Conservation (phyloP, 352 stramenopile genomes). For the Elongisporangium prolatum region DNA sequence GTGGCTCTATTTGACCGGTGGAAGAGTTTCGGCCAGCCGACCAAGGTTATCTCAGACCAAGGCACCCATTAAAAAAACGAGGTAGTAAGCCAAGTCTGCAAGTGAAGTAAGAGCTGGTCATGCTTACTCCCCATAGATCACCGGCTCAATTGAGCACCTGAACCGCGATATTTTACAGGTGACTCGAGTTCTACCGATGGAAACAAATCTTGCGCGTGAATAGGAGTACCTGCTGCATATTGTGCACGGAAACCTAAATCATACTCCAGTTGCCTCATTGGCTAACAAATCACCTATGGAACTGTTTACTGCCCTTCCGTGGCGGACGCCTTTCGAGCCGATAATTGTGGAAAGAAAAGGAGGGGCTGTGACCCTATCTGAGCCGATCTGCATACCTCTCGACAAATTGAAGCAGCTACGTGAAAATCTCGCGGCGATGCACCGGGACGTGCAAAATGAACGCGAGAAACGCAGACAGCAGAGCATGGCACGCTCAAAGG, state of each 20-base stretch:
- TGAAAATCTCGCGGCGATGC: conserved; percentile 3
- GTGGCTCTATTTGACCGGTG: conserved; percentile 10
- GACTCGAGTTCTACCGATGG: conserved; percentile 6
- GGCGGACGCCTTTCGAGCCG: not conserved
- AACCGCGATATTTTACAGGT: conserved; percentile 18
- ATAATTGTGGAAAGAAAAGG: conserved; percentile 3
- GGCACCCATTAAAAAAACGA: conserved; percentile 13
- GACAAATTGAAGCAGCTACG: conserved; percentile 3
- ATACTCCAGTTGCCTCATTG: conserved; percentile 6
- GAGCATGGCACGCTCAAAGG: conserved; percentile 5
- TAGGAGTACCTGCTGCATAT: conserved; percentile 11
- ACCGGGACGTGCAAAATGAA: conserved; percentile 4
- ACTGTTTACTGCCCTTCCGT: conserved; percentile 12
- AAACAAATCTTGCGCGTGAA: conserved; percentile 7
- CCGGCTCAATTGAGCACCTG: conserved; percentile 9
- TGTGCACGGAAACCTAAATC: conserved; percentile 13
- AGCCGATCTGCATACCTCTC: not conserved
- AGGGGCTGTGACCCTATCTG: not conserved
- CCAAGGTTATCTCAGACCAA: conserved; percentile 6
- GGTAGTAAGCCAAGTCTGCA: conserved; percentile 29
- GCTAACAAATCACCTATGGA: conserved; percentile 3
- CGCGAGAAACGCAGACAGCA: not conserved
- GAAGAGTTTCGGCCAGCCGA: conserved; percentile 12
- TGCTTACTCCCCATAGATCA: conserved; percentile 13
- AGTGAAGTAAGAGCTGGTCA: conserved; percentile 8